Conservation (phyloP, 2,329 filamentous ascomycete species). For the Scleromitrula shiraiana region DNA sequence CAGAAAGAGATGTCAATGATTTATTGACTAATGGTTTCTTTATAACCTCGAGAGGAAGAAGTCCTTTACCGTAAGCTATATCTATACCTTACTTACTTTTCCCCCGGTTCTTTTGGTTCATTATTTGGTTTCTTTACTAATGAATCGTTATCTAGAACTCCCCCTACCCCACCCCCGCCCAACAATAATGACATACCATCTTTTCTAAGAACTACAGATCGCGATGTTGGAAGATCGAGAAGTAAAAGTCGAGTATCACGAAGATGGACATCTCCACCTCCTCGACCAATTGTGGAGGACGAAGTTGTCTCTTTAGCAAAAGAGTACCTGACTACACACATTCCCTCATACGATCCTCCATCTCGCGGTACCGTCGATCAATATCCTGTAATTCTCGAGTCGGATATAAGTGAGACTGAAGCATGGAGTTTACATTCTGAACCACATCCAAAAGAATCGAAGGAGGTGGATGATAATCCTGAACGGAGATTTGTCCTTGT, state of each 20-base stretch:
- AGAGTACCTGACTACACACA: conserved; percentile 37
- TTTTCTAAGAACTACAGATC: conserved; percentile 7
- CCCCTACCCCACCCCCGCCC: conserved; percentile 6
- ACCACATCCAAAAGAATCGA: conserved; percentile 11
- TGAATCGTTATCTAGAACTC: conserved; percentile 5
- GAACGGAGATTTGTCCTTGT: conserved; percentile 61
- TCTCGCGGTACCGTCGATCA: conserved; percentile 61
- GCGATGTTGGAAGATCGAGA: conserved; percentile 11
- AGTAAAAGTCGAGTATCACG: conserved; percentile 17
- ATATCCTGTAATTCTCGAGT: conserved; percentile 56
- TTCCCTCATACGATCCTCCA: conserved; percentile 43
- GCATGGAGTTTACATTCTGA: conserved; percentile 21
- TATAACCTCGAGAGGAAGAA: conserved; percentile 38
- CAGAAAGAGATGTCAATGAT: conserved; percentile 19
- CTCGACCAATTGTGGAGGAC: conserved; percentile 60
- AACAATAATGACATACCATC: conserved; percentile 8
- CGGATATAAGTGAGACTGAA: conserved; percentile 34
- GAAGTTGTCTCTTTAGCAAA: conserved; percentile 53
- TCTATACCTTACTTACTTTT: conserved; percentile 1
- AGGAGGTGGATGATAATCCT: conserved; percentile 18
- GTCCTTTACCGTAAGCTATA: conserved; percentile 28
- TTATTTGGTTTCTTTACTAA: background rate
- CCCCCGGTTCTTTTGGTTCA: background rate
- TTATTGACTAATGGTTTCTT: conserved; percentile 42
- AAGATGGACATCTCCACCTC: conserved; percentile 41